Percentiles rank a stretch among this genome's conserved stretches.
phyloP scores from a whole-genome alignment of 2,329 filamentous ascomycete genomes.

The Curvularia verruculosa region DNA sequence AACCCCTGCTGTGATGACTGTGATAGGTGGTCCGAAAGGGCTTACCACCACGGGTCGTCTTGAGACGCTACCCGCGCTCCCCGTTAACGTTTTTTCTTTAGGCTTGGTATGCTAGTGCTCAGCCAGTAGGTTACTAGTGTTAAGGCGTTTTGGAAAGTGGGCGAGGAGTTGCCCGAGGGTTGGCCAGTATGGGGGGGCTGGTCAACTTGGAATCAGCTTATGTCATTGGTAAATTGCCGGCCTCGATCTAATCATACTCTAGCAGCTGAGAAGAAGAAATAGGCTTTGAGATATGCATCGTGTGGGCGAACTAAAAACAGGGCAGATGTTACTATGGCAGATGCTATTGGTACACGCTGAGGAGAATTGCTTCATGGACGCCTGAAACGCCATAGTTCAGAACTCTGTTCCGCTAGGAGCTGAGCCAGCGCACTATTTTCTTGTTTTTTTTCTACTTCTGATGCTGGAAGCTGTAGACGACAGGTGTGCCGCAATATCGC shows the following conservation, averaged over 20 bases:
- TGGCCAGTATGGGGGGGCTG: neutral
- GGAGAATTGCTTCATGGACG: slow-evolving; percentile 6
- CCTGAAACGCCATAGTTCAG: slow-evolving; percentile 14
- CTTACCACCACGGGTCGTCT: slow-evolving; percentile 5
- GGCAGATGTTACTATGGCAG: neutral
- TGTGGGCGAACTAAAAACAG: slow-evolving; percentile 7
- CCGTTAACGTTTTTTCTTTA: slow-evolving; percentile 6
- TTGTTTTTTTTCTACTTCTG: slow-evolving; percentile 7
- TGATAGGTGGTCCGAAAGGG: slow-evolving; percentile 15
- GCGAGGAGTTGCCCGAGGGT: neutral
- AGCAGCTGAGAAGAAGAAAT: neutral
- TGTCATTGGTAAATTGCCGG: neutral
- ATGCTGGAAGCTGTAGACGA: slow-evolving; percentile 3
- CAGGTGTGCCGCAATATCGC: slow-evolving; percentile 8
- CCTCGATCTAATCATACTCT: neutral
- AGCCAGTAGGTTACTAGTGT: slow-evolving; percentile 1
- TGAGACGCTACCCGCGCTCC: slow-evolving; percentile 11
- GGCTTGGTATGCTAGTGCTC: slow-evolving; percentile 12
- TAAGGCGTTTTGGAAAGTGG: neutral
- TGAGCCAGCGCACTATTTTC: slow-evolving; percentile 1
- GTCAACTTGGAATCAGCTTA: neutral
- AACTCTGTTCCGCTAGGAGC: slow-evolving; percentile 17
- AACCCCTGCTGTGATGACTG: slow-evolving; percentile 12
- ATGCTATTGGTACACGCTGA: slow-evolving; percentile 15
- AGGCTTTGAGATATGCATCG: neutral